Evolutionary conservation across 495 filamentous ascomycete species (phyloP).

Genomic region (Trichocladium antarcticum): DNA sequence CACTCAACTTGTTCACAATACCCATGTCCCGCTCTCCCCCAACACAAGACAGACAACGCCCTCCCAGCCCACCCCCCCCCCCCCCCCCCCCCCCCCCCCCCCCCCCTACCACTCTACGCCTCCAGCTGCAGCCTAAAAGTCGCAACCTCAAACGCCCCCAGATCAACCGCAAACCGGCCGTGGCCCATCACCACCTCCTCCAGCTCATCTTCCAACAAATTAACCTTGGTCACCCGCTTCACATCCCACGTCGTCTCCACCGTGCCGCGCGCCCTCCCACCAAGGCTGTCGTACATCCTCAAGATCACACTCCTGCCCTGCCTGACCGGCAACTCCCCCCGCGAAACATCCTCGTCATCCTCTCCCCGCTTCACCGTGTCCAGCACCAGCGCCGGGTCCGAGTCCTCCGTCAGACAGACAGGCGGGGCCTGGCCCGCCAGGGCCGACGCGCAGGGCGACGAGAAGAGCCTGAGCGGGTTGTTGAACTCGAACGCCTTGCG

Average conservation of each 20-base stretch:
- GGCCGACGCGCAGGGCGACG: slow-evolving; percentile 19
- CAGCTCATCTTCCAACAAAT: slow-evolving; percentile 62
- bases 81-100: neutral
- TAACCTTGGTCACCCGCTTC: slow-evolving; percentile 67
- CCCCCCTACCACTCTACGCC: slow-evolving; percentile 3
- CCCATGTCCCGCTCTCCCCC: too few relatives aligned
- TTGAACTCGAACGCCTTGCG: slow-evolving; percentile 86
- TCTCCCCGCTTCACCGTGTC: slow-evolving; percentile 88
- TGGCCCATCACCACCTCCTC: slow-evolving; percentile 44
- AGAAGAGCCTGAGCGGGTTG: slow-evolving; percentile 53
- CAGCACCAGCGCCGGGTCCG: slow-evolving; percentile 50
- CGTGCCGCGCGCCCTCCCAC: slow-evolving; percentile 59
- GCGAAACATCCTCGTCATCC: slow-evolving; percentile 81
- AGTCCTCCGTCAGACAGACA: slow-evolving; percentile 46
- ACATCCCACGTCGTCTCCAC: slow-evolving; percentile 57
- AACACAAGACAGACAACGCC: too few relatives aligned
- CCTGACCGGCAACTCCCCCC: slow-evolving; percentile 54
- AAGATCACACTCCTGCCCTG: slow-evolving; percentile 70
- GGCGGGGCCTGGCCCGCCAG: slow-evolving; percentile 28
- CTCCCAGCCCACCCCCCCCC: too few relatives aligned
- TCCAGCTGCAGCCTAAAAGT: slow-evolving; percentile 71
- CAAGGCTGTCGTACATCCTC: slow-evolving; percentile 83
- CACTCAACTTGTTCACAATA: too few relatives aligned
- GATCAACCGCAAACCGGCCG: slow-evolving; percentile 49
- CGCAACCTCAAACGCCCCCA: slow-evolving; percentile 84